Evolutionary conservation across 2,329 filamentous ascomycete genomes (phyloP), one percentile per base, ranked within the genome.

Genomic region (Pseudovirgaria hyperparasitica): DNA sequence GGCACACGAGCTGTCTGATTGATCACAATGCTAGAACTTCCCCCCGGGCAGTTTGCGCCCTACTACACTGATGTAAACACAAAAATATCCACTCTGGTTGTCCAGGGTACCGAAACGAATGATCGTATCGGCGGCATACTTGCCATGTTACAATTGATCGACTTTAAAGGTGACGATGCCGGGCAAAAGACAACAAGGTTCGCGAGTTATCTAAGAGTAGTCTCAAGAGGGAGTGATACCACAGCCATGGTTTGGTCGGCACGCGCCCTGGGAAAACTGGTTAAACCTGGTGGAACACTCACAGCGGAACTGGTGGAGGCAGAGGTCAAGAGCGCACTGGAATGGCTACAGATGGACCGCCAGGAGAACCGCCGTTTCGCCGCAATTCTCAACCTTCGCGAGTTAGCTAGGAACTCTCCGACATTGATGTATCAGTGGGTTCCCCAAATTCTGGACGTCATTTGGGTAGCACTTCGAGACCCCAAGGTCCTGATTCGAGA

Each of bases 341-440:
- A 98, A 59, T 96, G 86, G 82, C 71, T 98, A 31, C 87, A 96
- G 50, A 86, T 86, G 25, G 92, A 96, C 50, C 73, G 87, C 39
- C 76, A 92, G 42, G 90, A 98, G 59, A 87, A 87, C 49, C 72
- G 87, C 41, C 73, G 90, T 42, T 94, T 96, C 50, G 87, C 86
- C 32, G 86, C 90, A 11, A 87, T 93, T 6, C 69, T 98, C 14
- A 77, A 93, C 17, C 70, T 98, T 29, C 74, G 86, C 32, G 90
- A 98, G 52, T 67, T 98, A 32, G 85, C 86, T 5, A 76, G 82
- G 42, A 92, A 90, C 50, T 92, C 87, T 3, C 87, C 87, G 4
- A 98, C 90, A 0, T 67, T 98, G 30, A 85, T 98, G 60, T 98
- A 94, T 56, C 76, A 81, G 37, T 96, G 92, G 57, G 86, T 96